Base-by-base conservation (phyloP, 805 yeast species). In the Myxozyma neglecta region DNA sequence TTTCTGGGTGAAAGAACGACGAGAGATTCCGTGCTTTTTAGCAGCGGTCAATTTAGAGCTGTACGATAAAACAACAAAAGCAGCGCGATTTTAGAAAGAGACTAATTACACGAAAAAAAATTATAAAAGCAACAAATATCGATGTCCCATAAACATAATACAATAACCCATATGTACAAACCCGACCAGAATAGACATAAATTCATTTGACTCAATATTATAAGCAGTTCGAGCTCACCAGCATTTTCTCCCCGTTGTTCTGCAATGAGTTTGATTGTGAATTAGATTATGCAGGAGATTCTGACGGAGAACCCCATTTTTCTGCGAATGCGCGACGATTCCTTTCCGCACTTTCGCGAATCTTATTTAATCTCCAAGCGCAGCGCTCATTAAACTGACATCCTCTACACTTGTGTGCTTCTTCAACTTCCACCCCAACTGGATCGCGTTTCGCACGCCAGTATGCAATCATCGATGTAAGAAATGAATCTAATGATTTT, bases 21-120 rank as follows among this genome's bases (percentile, higher is more conserved):
- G 81, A 35, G 90, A 88, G 67, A 82, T 89, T 14, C 88, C 94
- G 0, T 87, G 96, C 65, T 87, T 90, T 66, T 75, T 90, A 57
- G 85, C 92, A 60, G 90, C 92, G 0, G 74, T 90, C 63, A 88
- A 85, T 47, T 75, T 90, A 57, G 86, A 83, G 70, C 72, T 90
- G 14, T 86, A 83, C 75, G 88, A 87, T 54, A 71, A 73, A 63
- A 71, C 69, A 14, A 68, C 70, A 14, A 68, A 63, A 36, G 66
- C 68, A 14, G 66, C 66, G 6, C 44, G 60, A 18, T 57, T 57
- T 35, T 57, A 35, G 29, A n/a, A 42, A 39, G 42, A 13, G 14
- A 29, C 2, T 4, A 5, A 14, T 6, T 5, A 20, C 6, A 20
- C 29, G 39, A 6, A 39, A 6, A n/a, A 39, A 39, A 39, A 39